Base-by-base conservation (phyloP, 225 moss, liverwort and hornwort species). In the Physcomitrium patens region DNA sequence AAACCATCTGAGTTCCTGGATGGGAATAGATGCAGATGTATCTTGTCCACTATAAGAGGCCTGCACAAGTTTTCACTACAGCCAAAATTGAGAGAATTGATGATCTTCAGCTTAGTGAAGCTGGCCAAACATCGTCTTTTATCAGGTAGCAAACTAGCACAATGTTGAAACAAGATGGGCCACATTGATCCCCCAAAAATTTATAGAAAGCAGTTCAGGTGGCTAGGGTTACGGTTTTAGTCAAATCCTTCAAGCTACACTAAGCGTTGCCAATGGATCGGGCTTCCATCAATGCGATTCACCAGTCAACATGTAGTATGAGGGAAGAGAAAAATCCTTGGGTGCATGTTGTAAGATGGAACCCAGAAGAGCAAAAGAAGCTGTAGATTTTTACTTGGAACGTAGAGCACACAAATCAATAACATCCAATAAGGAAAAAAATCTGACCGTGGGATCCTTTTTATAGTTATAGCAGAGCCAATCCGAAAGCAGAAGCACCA, bases 1-100 rank as follows among this genome's bases (percentile, higher is more conserved):
- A 91, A 95, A 48, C 94, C 94, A 78, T 92, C 94, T 63, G 94
- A 92, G 68, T 95, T 95, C 92, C 92, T 87, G 48, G 89, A 78
- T 63, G 92, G 90, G 31, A 95, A 91, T 80, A 95, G 81, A 76
- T 95, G 94, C 69, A 95, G 86, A 80, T 95, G 94, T 60, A 89
- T 77, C 68, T 88, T 89, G 74, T 86, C 69, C 56, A 92, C 89
- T 52, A 95, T 95, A 52, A 90, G 74, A 19, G 6, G 91, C 94
- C 94, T 94, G 83, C 79, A 86, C 47, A 79, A 76, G 31, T 43
- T 60, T 63, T 60, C 19, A 79, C 57, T 49, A 65, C 2, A 70
- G 19, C 70, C 43, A 11, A 12, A 64, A 74, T 20, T 42, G 23
- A 10, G 49, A 14, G 48, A 53, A 61, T 16, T 23, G 27, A 18